Percentiles rank a stretch among this genome's conserved stretches.
phyloP scores from a whole-genome alignment of 1,284 basidiomycete species.

The Bjerkandera adusta region DNA sequence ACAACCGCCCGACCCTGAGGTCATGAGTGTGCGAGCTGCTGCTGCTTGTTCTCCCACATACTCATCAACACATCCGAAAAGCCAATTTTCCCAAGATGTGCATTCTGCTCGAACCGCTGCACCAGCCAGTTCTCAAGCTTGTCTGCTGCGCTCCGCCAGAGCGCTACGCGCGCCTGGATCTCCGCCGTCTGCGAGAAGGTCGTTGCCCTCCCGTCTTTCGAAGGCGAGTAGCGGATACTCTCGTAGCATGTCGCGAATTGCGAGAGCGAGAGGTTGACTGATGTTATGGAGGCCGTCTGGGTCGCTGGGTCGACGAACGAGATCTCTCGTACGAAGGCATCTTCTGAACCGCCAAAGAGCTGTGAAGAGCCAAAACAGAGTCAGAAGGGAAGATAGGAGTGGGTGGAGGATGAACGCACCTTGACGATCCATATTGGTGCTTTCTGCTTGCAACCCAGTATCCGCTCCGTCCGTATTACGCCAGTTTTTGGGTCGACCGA shows the following conservation, averaged over 20 bases:
- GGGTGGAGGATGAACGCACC: slow-evolving; percentile 41
- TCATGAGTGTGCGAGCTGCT: slow-evolving; percentile 29
- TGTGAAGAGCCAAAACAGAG: slow-evolving; percentile 30
- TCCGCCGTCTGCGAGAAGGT: slow-evolving; percentile 80
- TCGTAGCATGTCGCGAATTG: slow-evolving; percentile 90
- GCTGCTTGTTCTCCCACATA: slow-evolving; percentile 62
- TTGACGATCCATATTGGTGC: slow-evolving; percentile 82
- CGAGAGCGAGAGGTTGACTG: slow-evolving; percentile 87
- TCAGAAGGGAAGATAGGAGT: slow-evolving; percentile 11
- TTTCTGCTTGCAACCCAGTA: slow-evolving; percentile 85
- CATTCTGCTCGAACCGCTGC: slow-evolving; percentile 87
- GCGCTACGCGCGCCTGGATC: slow-evolving; percentile 73
- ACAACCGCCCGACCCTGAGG: slow-evolving; percentile 2
- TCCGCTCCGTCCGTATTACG: slow-evolving; percentile 83
- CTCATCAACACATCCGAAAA: slow-evolving; percentile 84
- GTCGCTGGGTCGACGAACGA: slow-evolving; percentile 85
- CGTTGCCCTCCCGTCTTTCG: slow-evolving; percentile 58
- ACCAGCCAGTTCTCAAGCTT: slow-evolving; percentile 81
- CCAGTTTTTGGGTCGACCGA: slow-evolving; percentile 82
- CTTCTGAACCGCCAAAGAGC: slow-evolving; percentile 88
- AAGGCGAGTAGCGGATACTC: slow-evolving; percentile 82
- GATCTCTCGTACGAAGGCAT: slow-evolving; percentile 93
- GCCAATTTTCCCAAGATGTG: slow-evolving; percentile 79
- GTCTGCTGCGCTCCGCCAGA: slow-evolving; percentile 79
- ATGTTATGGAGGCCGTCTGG: slow-evolving; percentile 79